Base-by-base conservation (phyloP, 148 eudicot genomes). In the Silene uniflora region DNA sequence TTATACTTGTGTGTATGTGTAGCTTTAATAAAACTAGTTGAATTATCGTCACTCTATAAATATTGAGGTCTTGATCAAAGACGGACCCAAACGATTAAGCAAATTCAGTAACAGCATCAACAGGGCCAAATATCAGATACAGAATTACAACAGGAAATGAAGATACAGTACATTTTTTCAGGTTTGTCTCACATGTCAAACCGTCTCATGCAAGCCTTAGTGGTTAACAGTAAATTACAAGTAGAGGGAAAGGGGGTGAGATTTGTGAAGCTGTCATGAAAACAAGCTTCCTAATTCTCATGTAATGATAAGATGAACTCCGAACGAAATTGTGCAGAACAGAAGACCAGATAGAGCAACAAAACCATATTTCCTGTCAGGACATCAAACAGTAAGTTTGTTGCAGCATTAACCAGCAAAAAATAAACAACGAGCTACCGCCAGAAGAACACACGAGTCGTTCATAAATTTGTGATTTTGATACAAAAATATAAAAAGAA, bases 291-390 rank as follows among this genome's bases (percentile, higher is more conserved):
- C 52, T 58, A 46, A 6, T 61, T 21, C 44, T 81, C 75, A 81
- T 11, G 84, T 71, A 10, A 22, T 74, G 22, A 91, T 82, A 78
- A 91, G 81, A 35, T 76, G 75, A 76, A 93, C 68, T 32, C 90
- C 95, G 21, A 81, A 82, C 0, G 91, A 91, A 69, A 90, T 81
- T 10, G 91, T 67, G 82, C 86, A 84, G 68, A 89, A 62, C 77
- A 81, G 55, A 14, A 91, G 89, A 79, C 91, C 91, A 0, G 87
- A 12, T 6, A 82, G 2, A 35, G 93, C 89, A 63, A 82, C 56
- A 83, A 87, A 87, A 52, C 84, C 79, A 61, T 77, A 94, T 84
- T 86, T 91, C 88, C 98, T 94, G 91, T 80, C 81, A 66, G 6
- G 56, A 64, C 17, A 75, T 10, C 69, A 79, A 8, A 12, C 47